These are phyloP conservation scores for Planoprotostelium fungivorum DNA, from an alignment of 78 protist genomes.

Conservation along the genomic window DNA sequence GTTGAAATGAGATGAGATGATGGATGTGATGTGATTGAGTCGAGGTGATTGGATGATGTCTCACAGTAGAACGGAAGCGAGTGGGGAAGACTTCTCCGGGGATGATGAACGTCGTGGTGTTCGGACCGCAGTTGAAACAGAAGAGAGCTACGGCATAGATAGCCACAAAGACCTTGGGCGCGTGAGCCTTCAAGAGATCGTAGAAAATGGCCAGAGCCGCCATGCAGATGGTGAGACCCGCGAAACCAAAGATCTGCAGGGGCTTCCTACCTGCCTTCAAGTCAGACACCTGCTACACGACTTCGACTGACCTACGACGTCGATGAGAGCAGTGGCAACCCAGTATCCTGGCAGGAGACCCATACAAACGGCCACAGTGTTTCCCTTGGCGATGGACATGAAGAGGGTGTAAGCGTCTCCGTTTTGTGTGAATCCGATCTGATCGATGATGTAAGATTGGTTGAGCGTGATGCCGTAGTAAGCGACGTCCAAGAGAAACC, in stretches of 20 bases:
- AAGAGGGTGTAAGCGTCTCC: constrained; percentile 13
- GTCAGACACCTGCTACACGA: no score
- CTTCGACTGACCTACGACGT: constrained; percentile 25
- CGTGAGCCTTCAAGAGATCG: constrained; percentile 10
- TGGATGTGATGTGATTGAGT: no score
- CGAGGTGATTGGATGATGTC: no score
- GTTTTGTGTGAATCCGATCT: neutral
- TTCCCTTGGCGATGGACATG: constrained; percentile 21
- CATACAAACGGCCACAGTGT: neutral
- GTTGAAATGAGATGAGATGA: no score
- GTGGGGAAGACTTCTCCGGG: constrained; percentile 79
- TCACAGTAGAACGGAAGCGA: constrained; percentile 55
- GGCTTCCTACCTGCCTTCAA: no score
- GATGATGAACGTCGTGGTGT: constrained; percentile 79
- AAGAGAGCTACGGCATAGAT: constrained; percentile 80
- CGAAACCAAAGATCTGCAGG: constrained; percentile 57
- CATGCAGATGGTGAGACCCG: constrained; percentile 19
- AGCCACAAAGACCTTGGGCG: constrained; percentile 46
- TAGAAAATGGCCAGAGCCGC: constrained; percentile 23
- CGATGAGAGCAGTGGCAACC: constrained; percentile 34
- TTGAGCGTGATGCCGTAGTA: constrained; percentile 73
- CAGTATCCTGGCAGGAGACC: constrained; percentile 62
- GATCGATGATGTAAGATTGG: constrained; percentile 28
- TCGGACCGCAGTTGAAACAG: constrained; percentile 83
- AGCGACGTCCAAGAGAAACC: constrained; percentile 79